Evolutionary conservation across 2,329 filamentous ascomycete species (phyloP).

Genomic region (Colletotrichum simmondsii): DNA sequence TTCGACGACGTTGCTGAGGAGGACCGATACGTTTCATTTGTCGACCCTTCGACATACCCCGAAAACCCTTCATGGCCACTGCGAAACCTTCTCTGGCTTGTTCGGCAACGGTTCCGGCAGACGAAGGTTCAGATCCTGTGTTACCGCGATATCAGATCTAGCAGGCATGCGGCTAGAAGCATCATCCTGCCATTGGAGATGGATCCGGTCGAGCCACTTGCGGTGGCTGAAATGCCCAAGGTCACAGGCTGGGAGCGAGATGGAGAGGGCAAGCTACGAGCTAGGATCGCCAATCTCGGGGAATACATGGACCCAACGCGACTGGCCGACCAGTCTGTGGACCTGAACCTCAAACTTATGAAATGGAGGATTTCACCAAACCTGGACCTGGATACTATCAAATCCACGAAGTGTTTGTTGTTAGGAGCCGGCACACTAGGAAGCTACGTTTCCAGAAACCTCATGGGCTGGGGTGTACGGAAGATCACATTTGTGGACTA

Average conservation of each 20-base stretch:
- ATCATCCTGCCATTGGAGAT: constrained; percentile 77
- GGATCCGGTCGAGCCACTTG: constrained; percentile 56
- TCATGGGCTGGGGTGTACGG: constrained; percentile 95
- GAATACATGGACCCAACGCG: constrained; percentile 93
- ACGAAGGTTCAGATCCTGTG: constrained; percentile 85
- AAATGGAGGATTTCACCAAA: constrained; percentile 96
- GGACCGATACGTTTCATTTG: constrained; percentile 87
- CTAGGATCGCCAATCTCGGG: constrained; percentile 83
- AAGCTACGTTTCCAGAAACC: constrained; percentile 89
- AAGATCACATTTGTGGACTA: constrained; percentile 98
- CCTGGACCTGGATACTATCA: constrained; percentile 88
- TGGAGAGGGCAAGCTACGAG: constrained; percentile 78
- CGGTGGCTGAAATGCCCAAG: constrained; percentile 76
- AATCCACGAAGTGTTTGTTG: constrained; percentile 88
- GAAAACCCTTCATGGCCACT: constrained; percentile 93
- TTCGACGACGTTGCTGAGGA: constrained; percentile 78
- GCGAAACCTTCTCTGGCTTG: constrained; percentile 86
- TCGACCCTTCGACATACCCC: constrained; percentile 90
- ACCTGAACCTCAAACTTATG: constrained; percentile 97
- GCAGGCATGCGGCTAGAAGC: constrained; percentile 83
- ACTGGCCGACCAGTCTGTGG: constrained; percentile 92
- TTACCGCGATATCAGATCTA: constrained; percentile 85
- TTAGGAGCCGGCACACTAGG: constrained; percentile 94
- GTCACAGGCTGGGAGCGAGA: constrained; percentile 96
- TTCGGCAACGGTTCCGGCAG: constrained; percentile 84